These are phyloP conservation scores for Cystobasidiaceae sp. DNA, from an alignment of 1,284 basidiomycete genomes.

Conservation along the genomic window DNA sequence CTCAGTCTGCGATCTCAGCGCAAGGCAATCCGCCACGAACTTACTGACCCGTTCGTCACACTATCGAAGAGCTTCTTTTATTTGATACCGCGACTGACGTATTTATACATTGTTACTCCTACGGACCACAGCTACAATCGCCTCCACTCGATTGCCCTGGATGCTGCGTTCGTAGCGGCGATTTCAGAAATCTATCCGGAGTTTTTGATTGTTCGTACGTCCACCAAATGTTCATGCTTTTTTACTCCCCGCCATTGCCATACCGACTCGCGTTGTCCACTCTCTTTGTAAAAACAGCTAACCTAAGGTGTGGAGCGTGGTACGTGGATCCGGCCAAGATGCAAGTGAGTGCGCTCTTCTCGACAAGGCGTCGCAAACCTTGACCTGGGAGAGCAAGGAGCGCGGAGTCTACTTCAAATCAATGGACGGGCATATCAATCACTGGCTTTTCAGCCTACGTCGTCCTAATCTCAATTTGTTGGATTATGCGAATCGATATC, in stretches of 20 bases:
- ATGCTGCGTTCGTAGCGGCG: slow-evolving; percentile 62
- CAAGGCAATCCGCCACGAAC: slow-evolving; percentile 24
- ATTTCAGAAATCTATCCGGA: slow-evolving; percentile 57
- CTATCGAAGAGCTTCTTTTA: neutral
- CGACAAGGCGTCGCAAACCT: no score
- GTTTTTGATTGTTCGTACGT: slow-evolving; percentile 62
- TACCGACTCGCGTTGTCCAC: no score
- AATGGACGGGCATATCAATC: slow-evolving; percentile 84
- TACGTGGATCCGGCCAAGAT: slow-evolving; percentile 64
- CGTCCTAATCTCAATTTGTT: slow-evolving; percentile 80
- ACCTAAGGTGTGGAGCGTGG: slow-evolving; percentile 91
- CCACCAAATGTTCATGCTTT: no score
- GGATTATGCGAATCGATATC: slow-evolving; percentile 53
- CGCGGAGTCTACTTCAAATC: slow-evolving; percentile 87
- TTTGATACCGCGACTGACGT: neutral
- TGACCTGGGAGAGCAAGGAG: no score
- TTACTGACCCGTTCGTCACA: slow-evolving; percentile 25
- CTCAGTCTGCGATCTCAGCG: slow-evolving; percentile 22
- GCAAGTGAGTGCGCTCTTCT: slow-evolving; percentile 8
- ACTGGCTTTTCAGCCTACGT: slow-evolving; percentile 81
- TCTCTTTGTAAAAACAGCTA: no score
- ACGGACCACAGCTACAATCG: slow-evolving; percentile 80
- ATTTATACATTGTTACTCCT: neutral
- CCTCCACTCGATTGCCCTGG: slow-evolving; percentile 74
- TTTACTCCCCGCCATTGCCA: no score